Percentiles rank a stretch among this genome's conserved stretches.
phyloP scores from a whole-genome alignment of 768 basidiomycete genomes.

The Amanita pseudoporphyria region DNA sequence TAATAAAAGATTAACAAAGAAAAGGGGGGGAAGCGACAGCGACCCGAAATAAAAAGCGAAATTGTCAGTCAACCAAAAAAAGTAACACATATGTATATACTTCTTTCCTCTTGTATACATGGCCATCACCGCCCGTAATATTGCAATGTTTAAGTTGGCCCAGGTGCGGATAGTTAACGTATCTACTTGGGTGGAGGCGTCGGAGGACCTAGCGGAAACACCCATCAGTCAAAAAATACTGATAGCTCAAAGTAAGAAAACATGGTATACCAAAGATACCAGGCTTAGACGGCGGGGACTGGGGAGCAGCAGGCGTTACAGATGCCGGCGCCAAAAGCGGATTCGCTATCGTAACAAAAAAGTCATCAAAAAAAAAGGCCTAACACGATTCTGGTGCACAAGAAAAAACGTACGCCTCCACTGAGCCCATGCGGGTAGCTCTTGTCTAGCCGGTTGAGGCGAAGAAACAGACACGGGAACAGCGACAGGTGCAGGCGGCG shows the following conservation, averaged over 20 bases:
- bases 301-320: slow-evolving; percentile 23
- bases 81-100: neutral
- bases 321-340: slow-evolving; percentile 47
- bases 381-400: neutral
- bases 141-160: no score
- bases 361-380: no score
- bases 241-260: neutral
- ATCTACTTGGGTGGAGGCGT: slow-evolving; percentile 36
- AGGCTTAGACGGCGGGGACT: slow-evolving; percentile 39
- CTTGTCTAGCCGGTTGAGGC: slow-evolving; percentile 35
- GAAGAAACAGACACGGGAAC: slow-evolving; percentile 33
- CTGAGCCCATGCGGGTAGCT: slow-evolving; percentile 73
- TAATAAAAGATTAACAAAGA: no score
- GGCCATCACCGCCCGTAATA: no score
- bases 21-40: no score
- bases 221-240: neutral
- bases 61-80: no score
- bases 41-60: no score
- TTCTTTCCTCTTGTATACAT: neutral
- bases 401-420: slow-evolving; percentile 63
- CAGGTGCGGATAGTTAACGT: neutral
- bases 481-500: slow-evolving; percentile 28
- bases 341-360: slow-evolving; percentile 40
- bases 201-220: slow-evolving; percentile 25
- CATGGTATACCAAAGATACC: slow-evolving; percentile 54